Base-by-base conservation (phyloP, 257 asterid genomes). In the Cordia subcordata region DNA sequence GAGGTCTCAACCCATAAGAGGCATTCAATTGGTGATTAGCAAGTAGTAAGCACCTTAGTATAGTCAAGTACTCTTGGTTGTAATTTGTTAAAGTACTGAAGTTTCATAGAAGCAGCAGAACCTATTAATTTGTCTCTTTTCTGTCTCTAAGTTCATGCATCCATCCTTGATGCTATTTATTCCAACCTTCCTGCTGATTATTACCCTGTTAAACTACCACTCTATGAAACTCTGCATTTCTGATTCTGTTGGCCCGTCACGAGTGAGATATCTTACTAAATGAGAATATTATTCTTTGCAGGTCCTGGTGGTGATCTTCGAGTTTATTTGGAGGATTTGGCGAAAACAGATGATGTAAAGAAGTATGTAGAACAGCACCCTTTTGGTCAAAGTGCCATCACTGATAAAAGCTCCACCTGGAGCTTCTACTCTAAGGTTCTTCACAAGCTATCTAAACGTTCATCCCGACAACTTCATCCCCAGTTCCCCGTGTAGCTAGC, bases 281-380 rank as follows among this genome's bases (percentile, higher is more conserved):
- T 50, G 49, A 11, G 13, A 44, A 56, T 14, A 18, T 10, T 8
- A 55, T 33, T 42, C 22, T 13, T 13, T 70, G 68, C 70, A 75
- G 81, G 81, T 14, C 90, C 85, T 10, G 94, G 85, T 70, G 97
- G 97, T 9, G 80, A 81, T 69, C 70, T 90, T 60, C 82, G 91
- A 67, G 85, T 72, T 53, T 87, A 90, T 77, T 76, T 90, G 72
- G 88, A 85, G 76, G 87, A 79, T 27, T 67, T 87, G 54, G 69
- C 85, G 33, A 35, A 44, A 44, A 71, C 87, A 12, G 83, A 77
- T 32, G 62, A 87, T 64, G 79, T 83, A 32, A 85, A 57, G 65
- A 64, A 67, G 40, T 77, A 79, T 60, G 88, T 90, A 5, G 74
- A 79, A 71, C 87, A 76, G 61, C 73, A 90, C 60, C 93, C 96